These are phyloP conservation scores for Populus hybrid DNA, from an alignment of 441 rosid species.

Conservation along the genomic window DNA sequence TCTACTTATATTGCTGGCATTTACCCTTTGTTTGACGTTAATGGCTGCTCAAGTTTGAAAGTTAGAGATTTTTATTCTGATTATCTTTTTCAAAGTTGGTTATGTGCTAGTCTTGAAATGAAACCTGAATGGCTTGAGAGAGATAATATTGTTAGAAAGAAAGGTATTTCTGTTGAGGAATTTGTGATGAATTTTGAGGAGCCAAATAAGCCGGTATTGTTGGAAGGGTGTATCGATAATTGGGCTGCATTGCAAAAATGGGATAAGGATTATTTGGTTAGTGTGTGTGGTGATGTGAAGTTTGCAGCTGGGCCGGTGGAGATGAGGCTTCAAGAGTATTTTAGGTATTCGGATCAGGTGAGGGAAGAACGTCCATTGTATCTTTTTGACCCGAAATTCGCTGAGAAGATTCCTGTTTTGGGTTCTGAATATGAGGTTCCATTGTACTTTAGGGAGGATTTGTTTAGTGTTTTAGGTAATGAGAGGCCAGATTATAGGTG, in stretches of 20 bases:
- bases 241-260: constrained; percentile 74
- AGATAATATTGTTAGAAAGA: constrained; percentile 72
- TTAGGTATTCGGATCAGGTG: too few species aligned
- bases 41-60: constrained; percentile 32
- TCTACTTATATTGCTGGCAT: constrained; percentile 55
- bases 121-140: constrained; percentile 89
- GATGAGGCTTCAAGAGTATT: too few species aligned
- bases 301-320: too few species aligned
- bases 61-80: constrained; percentile 86
- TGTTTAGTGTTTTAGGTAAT: too few species aligned
- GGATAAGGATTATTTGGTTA: constrained; percentile 63
- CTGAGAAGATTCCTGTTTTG: too few species aligned
- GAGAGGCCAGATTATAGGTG: too few species aligned
- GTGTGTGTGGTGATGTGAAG: too few species aligned
- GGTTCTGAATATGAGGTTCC: too few species aligned
- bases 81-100: constrained; percentile 92
- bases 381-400: too few species aligned
- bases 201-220: constrained; percentile 81
- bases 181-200: constrained; percentile 72
- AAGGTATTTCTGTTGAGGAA: constrained; percentile 70
- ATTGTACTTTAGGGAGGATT: too few species aligned
- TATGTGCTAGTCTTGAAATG: constrained; percentile 97
- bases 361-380: too few species aligned
- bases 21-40: constrained; percentile 34
- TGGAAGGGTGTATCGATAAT: constrained; percentile 78